Base-by-base conservation (phyloP, 2,329 filamentous ascomycete species). In the Aspergillus awamori region DNA sequence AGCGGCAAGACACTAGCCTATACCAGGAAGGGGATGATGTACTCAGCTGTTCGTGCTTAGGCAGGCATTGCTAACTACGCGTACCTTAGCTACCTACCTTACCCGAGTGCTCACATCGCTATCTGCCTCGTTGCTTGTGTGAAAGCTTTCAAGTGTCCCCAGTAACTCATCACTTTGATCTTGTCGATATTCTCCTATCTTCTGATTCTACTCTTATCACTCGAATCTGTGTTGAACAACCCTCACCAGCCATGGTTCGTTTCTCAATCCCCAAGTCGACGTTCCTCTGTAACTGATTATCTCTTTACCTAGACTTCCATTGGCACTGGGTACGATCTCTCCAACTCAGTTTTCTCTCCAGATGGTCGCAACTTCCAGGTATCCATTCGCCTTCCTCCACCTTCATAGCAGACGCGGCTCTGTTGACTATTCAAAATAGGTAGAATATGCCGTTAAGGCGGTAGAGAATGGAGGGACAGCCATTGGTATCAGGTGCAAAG, bases 311-410 rank as follows among this genome's bases (percentile, higher is more conserved):
- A 99, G 95, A 99, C 95, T 75, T 99, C 95, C 76, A 99, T 99
- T 90, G 95, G 95, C 77, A 99, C 95, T 74, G 95, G 95, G 76
- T 99, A 99, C 83, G 95, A 99, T 87, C 90, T 99, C 74, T 92
- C 92, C 78, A 99, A 99, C 87, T 98, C 95, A 75, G 96, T 98
- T 84, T 99, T 98, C 86, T 98, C 95, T 53, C 95, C 95, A 69
- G 95, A 99, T 82, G 95, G 95, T 76, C 91, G 95, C 72, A 99
- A 99, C 81, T 99, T 99, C 81, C 95, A 99, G 82, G 92, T 96
- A 76, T 65, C 58, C 10, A 47, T 53, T 24, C 17, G 53, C 33
- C 26, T 11, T 10, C 22, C 26, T 30, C 17, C 17, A 54, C 20
- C 11, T 5, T n/a, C 28, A 41, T 10, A 24, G n/a, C 13, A 28